A percentile compares a stretch with the other conserved stretches of the same genome.
Conservation (phyloP, 2,329 filamentous ascomycete genomes). For the Ceratocystis colombiana region DNA sequence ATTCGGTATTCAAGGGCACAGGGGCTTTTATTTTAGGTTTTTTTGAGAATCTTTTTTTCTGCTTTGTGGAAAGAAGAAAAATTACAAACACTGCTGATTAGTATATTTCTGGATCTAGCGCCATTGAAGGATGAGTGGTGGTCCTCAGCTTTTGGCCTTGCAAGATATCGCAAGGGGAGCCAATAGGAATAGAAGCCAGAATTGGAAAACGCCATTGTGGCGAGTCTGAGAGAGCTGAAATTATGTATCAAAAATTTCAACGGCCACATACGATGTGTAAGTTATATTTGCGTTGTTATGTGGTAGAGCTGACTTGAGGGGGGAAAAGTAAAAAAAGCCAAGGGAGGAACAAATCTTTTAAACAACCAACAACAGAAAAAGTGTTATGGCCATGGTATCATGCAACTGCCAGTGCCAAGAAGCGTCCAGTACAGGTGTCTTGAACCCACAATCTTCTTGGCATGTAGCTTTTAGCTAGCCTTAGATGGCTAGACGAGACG, state of each 20-base stretch:
- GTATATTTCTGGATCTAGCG: background rate
- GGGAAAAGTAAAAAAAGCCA: background rate
- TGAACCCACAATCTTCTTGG: background rate
- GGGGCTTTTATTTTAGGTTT: background rate
- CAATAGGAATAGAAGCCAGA: background rate
- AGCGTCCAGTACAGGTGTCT: background rate
- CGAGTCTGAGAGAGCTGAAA: slow-evolving; percentile 4
- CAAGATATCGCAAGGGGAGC: background rate
- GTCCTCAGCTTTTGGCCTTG: background rate
- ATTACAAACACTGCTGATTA: background rate
- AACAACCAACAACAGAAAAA: background rate
- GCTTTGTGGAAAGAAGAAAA: background rate
- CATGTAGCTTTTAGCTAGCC: background rate
- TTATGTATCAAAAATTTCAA: slow-evolving; percentile 26
- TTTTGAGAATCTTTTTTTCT: no score
- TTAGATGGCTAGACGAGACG: background rate
- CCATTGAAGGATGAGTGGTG: background rate
- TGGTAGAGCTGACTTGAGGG: background rate
- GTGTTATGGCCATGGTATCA: background rate
- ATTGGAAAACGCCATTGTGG: background rate
- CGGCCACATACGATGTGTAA: background rate
- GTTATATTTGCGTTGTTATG: background rate
- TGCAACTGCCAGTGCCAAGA: background rate
- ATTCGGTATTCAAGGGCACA: slow-evolving; percentile 3
- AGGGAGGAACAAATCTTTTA: background rate